Evolutionary conservation across 2,329 filamentous ascomycete genomes (phyloP).

Genomic region (Colletotrichum melonis): DNA sequence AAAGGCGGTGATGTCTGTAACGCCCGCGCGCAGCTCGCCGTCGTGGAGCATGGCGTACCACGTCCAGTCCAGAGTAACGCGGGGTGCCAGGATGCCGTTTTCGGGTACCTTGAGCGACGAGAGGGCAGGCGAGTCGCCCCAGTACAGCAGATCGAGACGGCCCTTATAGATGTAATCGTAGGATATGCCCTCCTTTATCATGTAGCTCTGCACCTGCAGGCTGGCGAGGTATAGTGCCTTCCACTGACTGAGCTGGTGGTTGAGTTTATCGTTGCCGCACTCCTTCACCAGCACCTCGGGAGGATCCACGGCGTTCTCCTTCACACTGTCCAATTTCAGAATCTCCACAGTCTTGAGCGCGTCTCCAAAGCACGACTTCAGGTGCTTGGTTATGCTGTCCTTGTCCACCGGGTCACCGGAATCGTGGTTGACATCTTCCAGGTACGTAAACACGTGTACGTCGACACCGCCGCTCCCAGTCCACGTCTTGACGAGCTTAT

Average conservation of each 20-base stretch:
- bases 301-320: slow-evolving; percentile 27
- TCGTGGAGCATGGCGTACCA: slow-evolving; percentile 39
- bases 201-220: slow-evolving; percentile 47
- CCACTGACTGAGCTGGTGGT: slow-evolving; percentile 37
- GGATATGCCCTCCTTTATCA: slow-evolving; percentile 37
- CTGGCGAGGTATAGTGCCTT: slow-evolving; percentile 41
- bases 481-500: slow-evolving; percentile 37
- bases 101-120: slow-evolving; percentile 30
- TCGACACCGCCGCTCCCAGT: slow-evolving; percentile 37
- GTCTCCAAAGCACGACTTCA: slow-evolving; percentile 35
- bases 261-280: slow-evolving; percentile 31
- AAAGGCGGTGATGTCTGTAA: slow-evolving; percentile 39
- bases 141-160: slow-evolving; percentile 32
- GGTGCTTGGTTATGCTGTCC: slow-evolving; percentile 34
- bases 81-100: slow-evolving; percentile 35
- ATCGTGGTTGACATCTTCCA: slow-evolving; percentile 36
- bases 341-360: slow-evolving; percentile 36
- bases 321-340: slow-evolving; percentile 23
- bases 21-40: slow-evolving; percentile 36
- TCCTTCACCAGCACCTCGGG: slow-evolving; percentile 26
- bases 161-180: slow-evolving; percentile 37
- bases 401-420: slow-evolving; percentile 17
- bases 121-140: slow-evolving; percentile 33
- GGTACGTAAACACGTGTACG: slow-evolving; percentile 37
- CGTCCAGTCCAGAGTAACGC: slow-evolving; percentile 38